Conservation (phyloP, 2,329 filamentous ascomycete genomes). For the Epichloe sibirici region DNA sequence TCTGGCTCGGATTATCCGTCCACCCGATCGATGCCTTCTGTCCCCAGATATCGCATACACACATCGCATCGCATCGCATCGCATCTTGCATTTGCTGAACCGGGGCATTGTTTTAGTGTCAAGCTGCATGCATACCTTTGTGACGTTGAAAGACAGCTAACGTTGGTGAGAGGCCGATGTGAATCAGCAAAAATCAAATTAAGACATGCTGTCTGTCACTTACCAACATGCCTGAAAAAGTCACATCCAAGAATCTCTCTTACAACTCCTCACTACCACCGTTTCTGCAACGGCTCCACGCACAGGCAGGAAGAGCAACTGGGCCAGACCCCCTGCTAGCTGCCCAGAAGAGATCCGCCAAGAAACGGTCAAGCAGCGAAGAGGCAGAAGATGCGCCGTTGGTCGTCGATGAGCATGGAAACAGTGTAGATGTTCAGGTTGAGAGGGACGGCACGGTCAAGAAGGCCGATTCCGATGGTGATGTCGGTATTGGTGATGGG, state of each 20-base stretch:
- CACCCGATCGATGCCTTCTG: not conserved
- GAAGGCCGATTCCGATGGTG: slow-evolving; percentile 15
- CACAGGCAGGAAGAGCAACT: slow-evolving; percentile 35
- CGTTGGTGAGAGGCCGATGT: too few relatives aligned
- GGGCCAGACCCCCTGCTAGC: slow-evolving; percentile 40
- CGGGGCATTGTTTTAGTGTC: too few relatives aligned
- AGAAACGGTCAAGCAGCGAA: slow-evolving; percentile 48
- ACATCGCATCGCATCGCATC: too few relatives aligned
- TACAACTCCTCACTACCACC: slow-evolving; percentile 50
- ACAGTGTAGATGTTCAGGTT: slow-evolving; percentile 42
- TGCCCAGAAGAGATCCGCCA: slow-evolving; percentile 34
- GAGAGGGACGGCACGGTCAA: slow-evolving; percentile 28
- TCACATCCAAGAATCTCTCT: slow-evolving; percentile 58
- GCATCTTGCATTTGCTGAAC: too few relatives aligned
- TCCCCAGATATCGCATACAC: too few relatives aligned
- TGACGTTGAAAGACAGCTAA: too few relatives aligned
- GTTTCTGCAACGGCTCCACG: slow-evolving; percentile 46
- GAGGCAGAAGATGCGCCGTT: slow-evolving; percentile 68
- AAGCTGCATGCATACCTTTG: too few relatives aligned
- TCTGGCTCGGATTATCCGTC: not conserved
- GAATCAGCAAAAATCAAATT: not conserved
- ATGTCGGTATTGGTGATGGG: slow-evolving; percentile 9
- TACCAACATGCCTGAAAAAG: slow-evolving; percentile 39
- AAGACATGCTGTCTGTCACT: not conserved
- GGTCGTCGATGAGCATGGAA: slow-evolving; percentile 60